Evolutionary conservation across 768 basidiomycete species (phyloP), one percentile per base, ranked within the genome.

Genomic region (Lactifluus hygrophoroides): DNA sequence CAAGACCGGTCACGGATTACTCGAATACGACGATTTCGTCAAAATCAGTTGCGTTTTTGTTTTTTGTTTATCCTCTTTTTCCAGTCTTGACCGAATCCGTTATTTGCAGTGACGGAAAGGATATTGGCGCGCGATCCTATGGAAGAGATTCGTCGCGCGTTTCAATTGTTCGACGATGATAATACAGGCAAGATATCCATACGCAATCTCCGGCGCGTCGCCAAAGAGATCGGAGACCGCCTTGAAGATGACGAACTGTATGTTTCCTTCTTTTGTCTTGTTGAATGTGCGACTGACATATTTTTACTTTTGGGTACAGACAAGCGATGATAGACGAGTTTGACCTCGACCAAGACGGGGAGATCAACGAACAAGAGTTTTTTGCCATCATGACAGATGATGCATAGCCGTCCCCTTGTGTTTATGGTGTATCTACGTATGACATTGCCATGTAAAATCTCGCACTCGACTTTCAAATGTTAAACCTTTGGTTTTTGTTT

Each of bases 321-420:
- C 94, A 97, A 84, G 96, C 96, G 23, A 99, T 99, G 96, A 99
- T 99, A 68, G 96, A 99, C 67, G 96, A 99, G 73, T 99, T 99
- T 69, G 96, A 99, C 72, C 83, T 99, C 25, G 96, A 99, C 74
- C 87, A 93, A 70, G 96, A 99, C 65, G 94, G 94, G 28, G 95
- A 95, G 75, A 98, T 98, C 71, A 94, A 85, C 68, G 88, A 94
- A 69, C 85, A 90, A 68, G 96, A 99, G 72, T 98, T 99, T 75
- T 84, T 94, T 66, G 87, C 90, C 44, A 95, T 97, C 70, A 94
- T 97, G 94, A 90, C 90, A 23, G 94, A 96, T 72, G 93, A 95
- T 60, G 78, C 86, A 69, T 90, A 74, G 64, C 61, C 34, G 5
- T 49, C 30, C 28, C 4, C 11, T 32, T 16, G 32, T 10, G 40